A percentile compares a stretch with the other conserved stretches of the same genome.
phyloP scores from a whole-genome alignment of 495 filamentous ascomycete species.

The Podospora pseudopauciseta region DNA sequence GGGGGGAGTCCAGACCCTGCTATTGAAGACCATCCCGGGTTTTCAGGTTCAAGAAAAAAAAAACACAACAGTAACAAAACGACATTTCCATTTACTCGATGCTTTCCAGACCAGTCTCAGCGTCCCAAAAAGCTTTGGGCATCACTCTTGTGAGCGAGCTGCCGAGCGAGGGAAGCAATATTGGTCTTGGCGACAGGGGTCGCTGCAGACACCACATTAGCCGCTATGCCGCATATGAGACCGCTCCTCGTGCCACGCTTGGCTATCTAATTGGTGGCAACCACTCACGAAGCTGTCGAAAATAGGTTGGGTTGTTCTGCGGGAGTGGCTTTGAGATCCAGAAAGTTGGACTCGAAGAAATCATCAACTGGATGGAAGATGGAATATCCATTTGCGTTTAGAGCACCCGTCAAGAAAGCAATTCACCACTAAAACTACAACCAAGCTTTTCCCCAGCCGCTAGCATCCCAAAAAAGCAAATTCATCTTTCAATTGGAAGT shows the following conservation, averaged over 20 bases:
- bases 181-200: conserved; percentile 3
- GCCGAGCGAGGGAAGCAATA: neutral
- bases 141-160: neutral
- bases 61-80: neutral
- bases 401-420: too few species aligned
- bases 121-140: neutral
- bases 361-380: neutral
- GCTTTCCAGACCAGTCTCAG: neutral
- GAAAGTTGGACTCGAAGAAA: neutral
- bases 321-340: neutral
- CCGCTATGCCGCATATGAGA: conserved; percentile 6
- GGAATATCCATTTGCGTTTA: neutral
- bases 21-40: neutral
- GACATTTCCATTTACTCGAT: neutral
- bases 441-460: neutral
- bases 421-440: too few species aligned
- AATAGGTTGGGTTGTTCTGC: neutral
- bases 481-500: neutral
- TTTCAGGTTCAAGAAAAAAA: neutral
- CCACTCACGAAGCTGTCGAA: neutral
- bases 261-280: neutral
- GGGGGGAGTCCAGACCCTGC: neutral
- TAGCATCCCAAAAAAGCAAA: neutral
- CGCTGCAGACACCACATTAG: neutral
- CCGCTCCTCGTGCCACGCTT: conserved; percentile 1